Conservation (phyloP, 129 eudicot genomes). For the Tagetes erecta region DNA sequence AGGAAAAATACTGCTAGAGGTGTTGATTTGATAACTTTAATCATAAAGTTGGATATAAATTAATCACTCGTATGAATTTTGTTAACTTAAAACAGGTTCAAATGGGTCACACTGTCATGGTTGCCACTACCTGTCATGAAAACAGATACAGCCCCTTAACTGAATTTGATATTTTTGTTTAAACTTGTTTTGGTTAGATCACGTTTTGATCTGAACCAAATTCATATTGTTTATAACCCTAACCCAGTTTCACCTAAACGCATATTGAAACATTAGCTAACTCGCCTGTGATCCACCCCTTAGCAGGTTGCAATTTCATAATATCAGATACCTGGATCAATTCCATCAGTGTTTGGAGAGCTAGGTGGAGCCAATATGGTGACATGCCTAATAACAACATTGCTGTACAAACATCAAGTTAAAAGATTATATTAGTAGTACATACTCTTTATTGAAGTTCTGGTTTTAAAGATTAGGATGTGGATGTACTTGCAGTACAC, state of each 20-base stretch:
- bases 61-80: not conserved
- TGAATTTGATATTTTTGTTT: not conserved
- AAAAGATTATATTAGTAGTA: not conserved
- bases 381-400: slow-evolving; percentile 70
- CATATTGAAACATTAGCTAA: not conserved
- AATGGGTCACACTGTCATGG: not conserved
- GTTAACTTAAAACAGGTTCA: not conserved
- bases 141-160: not conserved
- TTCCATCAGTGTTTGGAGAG: slow-evolving; percentile 71
- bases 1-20: not conserved
- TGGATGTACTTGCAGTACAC: slow-evolving; percentile 71
- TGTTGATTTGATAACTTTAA: too few relatives aligned
- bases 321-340: slow-evolving; percentile 68
- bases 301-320: not conserved
- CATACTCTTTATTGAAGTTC: not conserved
- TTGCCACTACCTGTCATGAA: too few relatives aligned
- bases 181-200: not conserved
- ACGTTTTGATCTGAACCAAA: not conserved
- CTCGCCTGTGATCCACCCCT: not conserved
- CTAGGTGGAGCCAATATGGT: slow-evolving; percentile 58
- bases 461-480: not conserved
- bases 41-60: too few relatives aligned
- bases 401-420: slow-evolving; percentile 41
- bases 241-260: not conserved
- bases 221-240: not conserved